phyloP scores from a whole-genome alignment of 1,139 yeast genomes.

The Suhomyces coccinellae region DNA sequence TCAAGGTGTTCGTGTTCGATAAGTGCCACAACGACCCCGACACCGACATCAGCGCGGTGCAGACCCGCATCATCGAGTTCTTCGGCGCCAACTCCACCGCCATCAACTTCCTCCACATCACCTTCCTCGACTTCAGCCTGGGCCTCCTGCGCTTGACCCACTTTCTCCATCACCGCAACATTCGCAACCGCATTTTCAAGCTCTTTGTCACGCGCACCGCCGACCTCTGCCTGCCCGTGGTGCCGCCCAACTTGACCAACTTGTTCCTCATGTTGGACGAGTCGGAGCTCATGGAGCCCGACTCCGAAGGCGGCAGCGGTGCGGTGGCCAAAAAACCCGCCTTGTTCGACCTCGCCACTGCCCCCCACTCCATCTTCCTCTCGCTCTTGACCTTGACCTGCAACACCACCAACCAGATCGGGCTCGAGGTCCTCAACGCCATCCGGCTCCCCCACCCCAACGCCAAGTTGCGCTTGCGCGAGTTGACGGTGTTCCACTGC shows the following conservation, averaged over 20 bases:
- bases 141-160: slow-evolving; percentile 29
- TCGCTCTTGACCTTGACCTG: slow-evolving; percentile 34
- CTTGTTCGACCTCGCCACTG: slow-evolving; percentile 24
- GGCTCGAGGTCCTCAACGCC: slow-evolving; percentile 29
- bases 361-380: slow-evolving; percentile 26
- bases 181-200: slow-evolving; percentile 35
- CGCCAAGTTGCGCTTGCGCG: slow-evolving; percentile 29
- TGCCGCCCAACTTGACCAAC: slow-evolving; percentile 34
- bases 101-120: slow-evolving; percentile 36
- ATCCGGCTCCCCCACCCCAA: slow-evolving; percentile 24
- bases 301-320: background rate
- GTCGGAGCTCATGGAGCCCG: slow-evolving; percentile 19
- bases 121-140: slow-evolving; percentile 31
- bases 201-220: slow-evolving; percentile 29
- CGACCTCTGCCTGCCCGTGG: slow-evolving; percentile 28
- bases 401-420: slow-evolving; percentile 34
- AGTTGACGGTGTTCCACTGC: slow-evolving; percentile 37
- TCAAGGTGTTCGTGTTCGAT: slow-evolving; percentile 38
- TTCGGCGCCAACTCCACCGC: slow-evolving; percentile 29
- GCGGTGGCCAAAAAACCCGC: slow-evolving; percentile 5
- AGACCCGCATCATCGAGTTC: slow-evolving; percentile 27
- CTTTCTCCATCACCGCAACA: slow-evolving; percentile 27
- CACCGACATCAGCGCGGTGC: slow-evolving; percentile 21
- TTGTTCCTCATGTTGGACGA: slow-evolving; percentile 38
- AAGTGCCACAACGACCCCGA: slow-evolving; percentile 28